Evolutionary conservation across 176 grass and related monocot genomes (phyloP).

Genomic region (Triticum timopheevii): DNA sequence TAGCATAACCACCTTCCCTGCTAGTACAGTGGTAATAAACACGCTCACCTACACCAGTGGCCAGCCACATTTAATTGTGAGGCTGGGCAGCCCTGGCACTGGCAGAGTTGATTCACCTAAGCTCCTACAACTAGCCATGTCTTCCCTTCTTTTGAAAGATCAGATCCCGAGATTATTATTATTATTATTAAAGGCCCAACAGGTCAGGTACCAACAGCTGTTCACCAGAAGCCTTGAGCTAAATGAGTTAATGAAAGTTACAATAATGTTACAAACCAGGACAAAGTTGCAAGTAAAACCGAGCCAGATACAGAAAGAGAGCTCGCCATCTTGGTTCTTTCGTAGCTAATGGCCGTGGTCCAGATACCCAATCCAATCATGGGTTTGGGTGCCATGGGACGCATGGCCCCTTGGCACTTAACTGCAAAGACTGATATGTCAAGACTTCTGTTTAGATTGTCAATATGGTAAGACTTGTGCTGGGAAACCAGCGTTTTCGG

Average conservation of each 20-base stretch:
- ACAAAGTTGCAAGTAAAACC: neutral
- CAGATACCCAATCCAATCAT: constrained; percentile 23
- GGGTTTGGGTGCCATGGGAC: constrained; percentile 16
- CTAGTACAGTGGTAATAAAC: constrained; percentile 69
- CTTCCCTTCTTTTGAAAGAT: constrained; percentile 4
- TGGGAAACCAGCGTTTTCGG: neutral
- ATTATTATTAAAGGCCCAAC: neutral
- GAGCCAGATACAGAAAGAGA: neutral
- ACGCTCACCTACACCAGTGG: constrained; percentile 66
- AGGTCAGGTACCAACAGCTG: constrained; percentile 9
- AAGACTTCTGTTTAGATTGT: neutral
- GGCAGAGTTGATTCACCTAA: constrained; percentile 38
- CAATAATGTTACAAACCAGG: neutral
- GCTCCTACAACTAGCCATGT: constrained; percentile 8
- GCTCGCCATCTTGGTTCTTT: neutral
- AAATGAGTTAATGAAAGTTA: neutral
- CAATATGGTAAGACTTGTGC: constrained; percentile 18
- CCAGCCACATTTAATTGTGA: constrained; percentile 64
- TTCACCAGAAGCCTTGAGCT: neutral
- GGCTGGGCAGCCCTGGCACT: constrained; percentile 30
- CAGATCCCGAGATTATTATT: neutral
- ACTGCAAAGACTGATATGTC: constrained; percentile 11
- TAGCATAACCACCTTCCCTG: constrained; percentile 56
- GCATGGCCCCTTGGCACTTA: constrained; percentile 19
- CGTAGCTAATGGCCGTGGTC: constrained; percentile 6